A percentile compares a stretch with the other conserved stretches of the same genome.
These are phyloP conservation scores for Starmerella stellata DNA, from an alignment of 805 yeast species.

Conservation along the genomic window DNA sequence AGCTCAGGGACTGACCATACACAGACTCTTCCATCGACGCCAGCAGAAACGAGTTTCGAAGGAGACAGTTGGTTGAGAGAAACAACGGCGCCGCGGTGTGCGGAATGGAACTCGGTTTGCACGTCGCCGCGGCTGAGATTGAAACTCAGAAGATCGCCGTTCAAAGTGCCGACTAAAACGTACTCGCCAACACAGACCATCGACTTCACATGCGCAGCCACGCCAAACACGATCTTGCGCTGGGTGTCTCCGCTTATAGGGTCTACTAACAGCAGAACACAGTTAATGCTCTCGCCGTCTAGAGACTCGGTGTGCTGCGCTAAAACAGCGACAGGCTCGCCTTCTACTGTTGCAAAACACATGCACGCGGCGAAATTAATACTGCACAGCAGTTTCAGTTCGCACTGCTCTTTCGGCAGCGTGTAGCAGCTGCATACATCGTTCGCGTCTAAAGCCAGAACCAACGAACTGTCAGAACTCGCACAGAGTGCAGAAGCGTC, in stretches of 20 bases:
- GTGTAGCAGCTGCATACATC: constrained; percentile 6
- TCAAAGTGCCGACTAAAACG: constrained; percentile 12
- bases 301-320: constrained; percentile 6
- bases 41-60: constrained; percentile 11
- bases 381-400: constrained; percentile 1
- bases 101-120: constrained; percentile 14
- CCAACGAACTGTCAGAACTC: background rate
- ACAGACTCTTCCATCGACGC: constrained; percentile 18
- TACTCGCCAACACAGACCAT: constrained; percentile 6
- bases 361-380: constrained; percentile 3
- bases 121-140: constrained; percentile 13
- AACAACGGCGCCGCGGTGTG: constrained; percentile 15
- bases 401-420: constrained; percentile 1
- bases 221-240: constrained; percentile 9
- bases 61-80: constrained; percentile 2
- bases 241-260: constrained; percentile 14
- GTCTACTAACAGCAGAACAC: constrained; percentile 11
- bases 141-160: constrained; percentile 15
- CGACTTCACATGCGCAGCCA: constrained; percentile 6
- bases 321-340: constrained; percentile 8
- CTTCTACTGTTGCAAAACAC: constrained; percentile 8
- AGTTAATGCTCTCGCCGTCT: constrained; percentile 4
- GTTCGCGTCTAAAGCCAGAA: constrained; percentile 8
- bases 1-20: constrained; percentile 17
- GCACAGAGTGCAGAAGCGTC: background rate